Conservation (phyloP, 192 early-diverging fungal species). For the Geosiphon pyriformis region DNA sequence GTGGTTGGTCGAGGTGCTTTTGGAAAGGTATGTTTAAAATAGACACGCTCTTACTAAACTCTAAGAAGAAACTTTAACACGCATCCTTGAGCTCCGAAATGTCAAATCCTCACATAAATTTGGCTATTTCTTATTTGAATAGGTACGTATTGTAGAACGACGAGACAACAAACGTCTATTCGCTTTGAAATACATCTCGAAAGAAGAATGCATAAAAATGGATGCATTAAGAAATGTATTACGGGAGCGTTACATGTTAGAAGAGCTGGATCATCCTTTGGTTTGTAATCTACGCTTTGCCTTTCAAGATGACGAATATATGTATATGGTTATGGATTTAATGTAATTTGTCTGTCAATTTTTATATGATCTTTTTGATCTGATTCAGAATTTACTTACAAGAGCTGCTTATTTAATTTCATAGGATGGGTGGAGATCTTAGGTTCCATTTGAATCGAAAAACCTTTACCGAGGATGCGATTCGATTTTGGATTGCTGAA, state of each 20-base stretch:
- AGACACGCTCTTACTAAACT: neutral
- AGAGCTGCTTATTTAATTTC: too few species aligned
- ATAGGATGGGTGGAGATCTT: constrained; percentile 77
- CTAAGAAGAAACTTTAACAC: neutral
- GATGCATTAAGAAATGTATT: constrained; percentile 79
- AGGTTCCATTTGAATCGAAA: constrained; percentile 71
- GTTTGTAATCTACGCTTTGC: constrained; percentile 78
- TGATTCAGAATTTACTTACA: too few species aligned
- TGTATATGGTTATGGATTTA: constrained; percentile 86
- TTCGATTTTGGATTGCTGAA: constrained; percentile 89
- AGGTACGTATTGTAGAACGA: constrained; percentile 82
- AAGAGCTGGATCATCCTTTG: constrained; percentile 67
- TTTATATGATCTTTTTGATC: constrained; percentile 9
- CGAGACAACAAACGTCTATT: constrained; percentile 61
- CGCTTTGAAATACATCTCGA: constrained; percentile 87
- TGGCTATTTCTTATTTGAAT: neutral
- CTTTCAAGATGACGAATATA: constrained; percentile 83
- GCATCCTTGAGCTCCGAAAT: neutral
- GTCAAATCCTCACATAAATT: neutral
- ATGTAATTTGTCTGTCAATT: constrained; percentile 47
- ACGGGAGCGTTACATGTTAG: constrained; percentile 69
- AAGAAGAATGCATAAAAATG: constrained; percentile 79
- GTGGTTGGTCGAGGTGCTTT: constrained; percentile 82
- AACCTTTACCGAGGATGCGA: constrained; percentile 67
- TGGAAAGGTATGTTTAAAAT: constrained; percentile 64